Base-by-base conservation (phyloP, 2,329 filamentous ascomycete genomes). In the Talaromyces atroroseus region DNA sequence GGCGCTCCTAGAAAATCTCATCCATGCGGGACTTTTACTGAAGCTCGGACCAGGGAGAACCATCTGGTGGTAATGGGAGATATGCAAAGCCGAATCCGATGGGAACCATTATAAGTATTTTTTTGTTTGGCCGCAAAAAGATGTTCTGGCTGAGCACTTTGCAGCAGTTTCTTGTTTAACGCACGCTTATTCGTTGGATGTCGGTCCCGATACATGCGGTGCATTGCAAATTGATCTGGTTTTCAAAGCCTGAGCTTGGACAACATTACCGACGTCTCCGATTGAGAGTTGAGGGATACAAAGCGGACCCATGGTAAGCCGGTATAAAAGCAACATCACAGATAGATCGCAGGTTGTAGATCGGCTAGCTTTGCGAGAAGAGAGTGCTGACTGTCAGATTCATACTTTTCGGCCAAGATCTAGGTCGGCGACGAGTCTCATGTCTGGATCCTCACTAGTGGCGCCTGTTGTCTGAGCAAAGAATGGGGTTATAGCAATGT, bases 401-500 rank as follows among this genome's bases (percentile, higher is more conserved):
- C 69, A 50, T 51, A 58, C 52, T 64, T 49, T 66, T 52, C 72
- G 69, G 7, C 75, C 74, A 36, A 77, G 61, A 57, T 76, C 70
- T 36, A 78, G 46, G 61, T 75, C 65, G 29, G 70, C 64, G 49
- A 77, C 75, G 58, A 74, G 60, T 47, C 64, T 71, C 65, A 78
- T 62, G 48, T 65, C 60, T 5, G 65, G 64, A 21, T 60, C 65
- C 5, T 64, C 63, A 49, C 63, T 56, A 24, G 51, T 61, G 4
- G 58, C 49, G 32, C 49, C 42, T 6, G 20, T 40, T n/a, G 29
- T 18, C 23, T 46, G 36, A 18, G 66, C 78, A 74, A 95, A 90
- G 74, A 94, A 94, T 1, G 80, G 71, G 72, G 76, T 74, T 1
- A 96, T 82, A 1, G 79, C 89, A 61, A 81, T 75, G 56, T 83